Evolutionary conservation across 2,329 filamentous ascomycete genomes (phyloP).

Genomic region (Ophiocordyceps camponoti-saundersi): DNA sequence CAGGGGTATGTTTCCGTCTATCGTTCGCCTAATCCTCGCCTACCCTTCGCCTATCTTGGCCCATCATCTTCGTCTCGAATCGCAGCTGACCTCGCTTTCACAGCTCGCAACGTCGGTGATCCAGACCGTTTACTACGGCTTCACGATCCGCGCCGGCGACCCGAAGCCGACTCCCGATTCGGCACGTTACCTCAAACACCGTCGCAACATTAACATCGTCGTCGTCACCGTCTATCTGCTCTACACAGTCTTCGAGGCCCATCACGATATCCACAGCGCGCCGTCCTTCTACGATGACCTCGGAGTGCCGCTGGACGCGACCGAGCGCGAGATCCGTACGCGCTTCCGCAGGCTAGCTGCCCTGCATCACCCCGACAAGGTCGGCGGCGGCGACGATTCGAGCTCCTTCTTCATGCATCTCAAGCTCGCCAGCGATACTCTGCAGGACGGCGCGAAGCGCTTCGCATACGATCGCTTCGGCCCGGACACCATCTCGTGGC

Average conservation of each 20-base stretch:
- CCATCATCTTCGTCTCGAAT: background rate
- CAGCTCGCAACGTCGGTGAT: slow-evolving; percentile 64
- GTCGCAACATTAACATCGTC: slow-evolving; percentile 65
- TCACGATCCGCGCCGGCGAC: slow-evolving; percentile 80
- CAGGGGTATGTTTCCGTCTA: slow-evolving; percentile 23
- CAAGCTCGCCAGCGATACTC: slow-evolving; percentile 67
- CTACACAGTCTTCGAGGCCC: slow-evolving; percentile 87
- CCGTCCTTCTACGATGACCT: slow-evolving; percentile 71
- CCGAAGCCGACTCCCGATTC: slow-evolving; percentile 56
- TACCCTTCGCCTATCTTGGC: background rate
- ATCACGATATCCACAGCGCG: slow-evolving; percentile 55
- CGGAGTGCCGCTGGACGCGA: slow-evolving; percentile 48
- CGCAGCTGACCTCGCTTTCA: background rate
- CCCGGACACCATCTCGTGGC: slow-evolving; percentile 50
- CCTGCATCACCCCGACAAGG: slow-evolving; percentile 73
- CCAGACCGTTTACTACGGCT: slow-evolving; percentile 69
- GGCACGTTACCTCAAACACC: slow-evolving; percentile 54
- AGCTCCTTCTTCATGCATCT: slow-evolving; percentile 57
- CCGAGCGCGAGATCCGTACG: slow-evolving; percentile 64
- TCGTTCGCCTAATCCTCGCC: too few relatives aligned
- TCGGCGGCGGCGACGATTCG: slow-evolving; percentile 17
- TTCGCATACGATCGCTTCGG: slow-evolving; percentile 89
- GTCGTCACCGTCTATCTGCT: slow-evolving; percentile 72
- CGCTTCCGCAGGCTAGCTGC: slow-evolving; percentile 64
- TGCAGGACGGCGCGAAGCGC: slow-evolving; percentile 57